Evolutionary conservation across 345 rosid species (phyloP).

Genomic region (Rhodomyrtus tomentosa): DNA sequence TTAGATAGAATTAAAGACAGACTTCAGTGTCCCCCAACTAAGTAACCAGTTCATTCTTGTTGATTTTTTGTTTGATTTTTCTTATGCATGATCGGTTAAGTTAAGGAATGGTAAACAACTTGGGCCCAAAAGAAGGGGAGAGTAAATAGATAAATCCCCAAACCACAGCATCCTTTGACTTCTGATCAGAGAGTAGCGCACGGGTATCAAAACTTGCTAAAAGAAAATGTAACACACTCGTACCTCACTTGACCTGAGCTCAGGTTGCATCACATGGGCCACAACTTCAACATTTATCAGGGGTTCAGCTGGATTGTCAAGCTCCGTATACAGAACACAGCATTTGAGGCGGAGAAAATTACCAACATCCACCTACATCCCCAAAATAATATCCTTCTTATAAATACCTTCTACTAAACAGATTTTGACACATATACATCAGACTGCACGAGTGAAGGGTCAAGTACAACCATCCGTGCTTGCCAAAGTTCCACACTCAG

Average conservation of each 20-base stretch:
- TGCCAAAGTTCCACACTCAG: not conserved
- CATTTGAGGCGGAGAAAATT: constrained; percentile 80
- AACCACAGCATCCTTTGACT: not conserved
- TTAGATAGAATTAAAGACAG: not conserved
- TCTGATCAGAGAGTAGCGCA: not conserved
- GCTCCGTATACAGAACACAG: constrained; percentile 67
- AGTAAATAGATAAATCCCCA: not conserved
- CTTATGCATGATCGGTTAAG: not conserved
- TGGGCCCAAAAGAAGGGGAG: not conserved
- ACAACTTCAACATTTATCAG: constrained; percentile 66
- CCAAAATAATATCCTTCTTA: not conserved
- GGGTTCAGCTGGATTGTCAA: constrained; percentile 38
- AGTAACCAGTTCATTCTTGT: not conserved
- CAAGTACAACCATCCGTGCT: not conserved
- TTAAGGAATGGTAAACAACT: not conserved
- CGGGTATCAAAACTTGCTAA: not conserved
- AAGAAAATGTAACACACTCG: not conserved
- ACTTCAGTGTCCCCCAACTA: not conserved
- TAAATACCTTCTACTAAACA: not conserved
- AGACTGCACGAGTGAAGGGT: not conserved
- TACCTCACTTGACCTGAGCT: constrained; percentile 67
- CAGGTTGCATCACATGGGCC: constrained; percentile 77
- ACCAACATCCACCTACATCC: constrained; percentile 69
- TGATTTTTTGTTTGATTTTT: not conserved
- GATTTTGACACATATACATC: not conserved